Evolutionary conservation across 139 green algal species (phyloP), one percentile per base, ranked within the genome.

Genomic region (Chlamydomonas applanata): DNA sequence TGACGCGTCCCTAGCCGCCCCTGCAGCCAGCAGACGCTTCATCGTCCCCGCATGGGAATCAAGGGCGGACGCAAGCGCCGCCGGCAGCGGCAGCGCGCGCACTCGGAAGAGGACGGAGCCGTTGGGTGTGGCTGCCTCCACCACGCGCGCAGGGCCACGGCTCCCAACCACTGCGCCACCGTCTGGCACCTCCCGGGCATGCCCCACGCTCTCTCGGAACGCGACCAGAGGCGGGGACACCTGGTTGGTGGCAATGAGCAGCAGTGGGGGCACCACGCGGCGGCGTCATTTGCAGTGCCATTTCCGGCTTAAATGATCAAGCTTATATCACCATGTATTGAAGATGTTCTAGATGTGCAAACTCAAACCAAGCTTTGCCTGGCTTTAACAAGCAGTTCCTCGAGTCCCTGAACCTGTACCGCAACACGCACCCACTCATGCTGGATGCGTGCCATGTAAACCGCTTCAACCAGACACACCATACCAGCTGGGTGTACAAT

Each of bases 201-300:
- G 80, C 34, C 84, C 75, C 1, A 98, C 82, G 13, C 83, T 90
- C 85, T 98, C 94, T 19, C 87, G 79, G 81, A 99, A 99, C 0
- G 91, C 89, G 3, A 99, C 94, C 54, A 99, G 87, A 0, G 96
- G 96, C 0, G 90, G 83, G 11, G 95, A 98, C 53, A 98, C 95
- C 40, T 88, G 67, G 9, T 5, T 16, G 34, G 7, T 22, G 29
- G 27, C 9, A 45, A 29, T 7, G 4, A 67, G 27, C 60, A 44
- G 29, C 60, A 67, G 54, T 20, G 20, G 54, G 17, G 11, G 54
- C 54, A 25, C 17, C 5, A 62, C 17, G 54, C 17, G 54, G 17
- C 54, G n/a, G n/a, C n/a, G n/a, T n/a, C n/a, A n/a, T n/a, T n/a
- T n/a, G n/a, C n/a, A n/a, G n/a, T n/a, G n/a, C n/a, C n/a, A n/a